Percentiles rank a stretch among this genome's conserved stretches.
Conservation (phyloP, 169 alveolate genomes). For the Blepharisma undulans region DNA sequence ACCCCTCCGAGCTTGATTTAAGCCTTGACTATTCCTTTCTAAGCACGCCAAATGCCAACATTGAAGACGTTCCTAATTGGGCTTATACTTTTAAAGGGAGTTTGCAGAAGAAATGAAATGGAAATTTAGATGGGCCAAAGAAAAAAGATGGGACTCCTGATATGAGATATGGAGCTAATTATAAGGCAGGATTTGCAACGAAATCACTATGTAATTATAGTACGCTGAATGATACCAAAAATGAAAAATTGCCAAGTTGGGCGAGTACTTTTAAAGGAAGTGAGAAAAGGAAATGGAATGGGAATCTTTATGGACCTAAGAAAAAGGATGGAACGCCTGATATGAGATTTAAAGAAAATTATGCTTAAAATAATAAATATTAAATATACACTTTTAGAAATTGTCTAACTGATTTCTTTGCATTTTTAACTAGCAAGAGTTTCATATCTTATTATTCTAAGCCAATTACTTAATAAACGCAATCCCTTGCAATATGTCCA, state of each 20-base stretch:
- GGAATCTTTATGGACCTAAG: neutral
- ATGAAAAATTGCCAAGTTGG: neutral
- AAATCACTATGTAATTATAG: neutral
- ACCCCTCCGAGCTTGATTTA: neutral
- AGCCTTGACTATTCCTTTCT: neutral
- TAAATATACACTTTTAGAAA: neutral
- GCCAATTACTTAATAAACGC: neutral
- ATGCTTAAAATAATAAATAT: neutral
- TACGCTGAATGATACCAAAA: neutral
- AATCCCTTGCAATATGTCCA: conserved; percentile 22
- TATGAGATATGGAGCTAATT: neutral
- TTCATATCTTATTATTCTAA: neutral
- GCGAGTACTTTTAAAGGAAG: neutral
- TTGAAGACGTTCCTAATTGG: neutral
- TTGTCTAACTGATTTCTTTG: too few relatives aligned
- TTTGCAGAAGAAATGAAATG: neutral
- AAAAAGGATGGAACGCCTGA: neutral
- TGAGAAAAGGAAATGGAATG: neutral
- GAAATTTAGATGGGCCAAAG: neutral
- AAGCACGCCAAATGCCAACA: neutral
- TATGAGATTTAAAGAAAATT: neutral
- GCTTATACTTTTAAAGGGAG: neutral
- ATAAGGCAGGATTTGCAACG: neutral
- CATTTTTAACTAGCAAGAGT: too few relatives aligned
- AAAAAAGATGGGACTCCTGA: neutral